Conservation (phyloP, 305 asterid genomes). For the Plantago rigida region DNA sequence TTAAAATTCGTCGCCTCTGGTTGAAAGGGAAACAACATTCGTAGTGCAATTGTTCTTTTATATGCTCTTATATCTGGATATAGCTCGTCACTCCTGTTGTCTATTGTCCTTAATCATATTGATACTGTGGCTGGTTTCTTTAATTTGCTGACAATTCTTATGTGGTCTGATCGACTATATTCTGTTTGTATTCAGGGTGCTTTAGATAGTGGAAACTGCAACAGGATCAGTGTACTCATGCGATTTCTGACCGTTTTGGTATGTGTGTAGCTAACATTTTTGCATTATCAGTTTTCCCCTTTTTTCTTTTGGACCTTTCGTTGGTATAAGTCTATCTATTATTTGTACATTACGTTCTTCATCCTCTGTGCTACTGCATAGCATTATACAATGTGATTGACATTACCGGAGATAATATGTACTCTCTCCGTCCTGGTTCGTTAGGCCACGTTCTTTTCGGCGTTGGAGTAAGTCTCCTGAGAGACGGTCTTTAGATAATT, state of each 20-base stretch:
- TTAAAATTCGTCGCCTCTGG: slow-evolving; percentile 1
- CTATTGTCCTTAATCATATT: background rate
- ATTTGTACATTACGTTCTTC: no score
- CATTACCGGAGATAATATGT: no score
- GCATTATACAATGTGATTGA: no score
- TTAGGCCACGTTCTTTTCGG: no score
- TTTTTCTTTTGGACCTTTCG: slow-evolving; percentile 9
- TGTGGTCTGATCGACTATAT: background rate
- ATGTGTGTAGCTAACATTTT: slow-evolving; percentile 26
- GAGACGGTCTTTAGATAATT: no score
- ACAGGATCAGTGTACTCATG: slow-evolving; percentile 68
- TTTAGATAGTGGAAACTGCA: slow-evolving; percentile 58
- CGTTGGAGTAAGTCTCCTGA: no score
- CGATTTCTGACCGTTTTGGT: slow-evolving; percentile 86
- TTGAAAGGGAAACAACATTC: background rate
- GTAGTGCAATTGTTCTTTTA: no score
- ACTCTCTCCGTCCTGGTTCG: no score
- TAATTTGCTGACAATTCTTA: slow-evolving; percentile 1
- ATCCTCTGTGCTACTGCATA: no score
- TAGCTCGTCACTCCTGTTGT: no score
- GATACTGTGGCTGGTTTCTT: background rate
- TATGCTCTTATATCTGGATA: no score
- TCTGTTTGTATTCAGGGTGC: slow-evolving; percentile 50
- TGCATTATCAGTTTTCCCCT: slow-evolving; percentile 14
- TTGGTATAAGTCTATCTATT: no score